These are phyloP conservation scores for Trypanosomatidae sp. DNA, from an alignment of 208 protist species.

Conservation along the genomic window DNA sequence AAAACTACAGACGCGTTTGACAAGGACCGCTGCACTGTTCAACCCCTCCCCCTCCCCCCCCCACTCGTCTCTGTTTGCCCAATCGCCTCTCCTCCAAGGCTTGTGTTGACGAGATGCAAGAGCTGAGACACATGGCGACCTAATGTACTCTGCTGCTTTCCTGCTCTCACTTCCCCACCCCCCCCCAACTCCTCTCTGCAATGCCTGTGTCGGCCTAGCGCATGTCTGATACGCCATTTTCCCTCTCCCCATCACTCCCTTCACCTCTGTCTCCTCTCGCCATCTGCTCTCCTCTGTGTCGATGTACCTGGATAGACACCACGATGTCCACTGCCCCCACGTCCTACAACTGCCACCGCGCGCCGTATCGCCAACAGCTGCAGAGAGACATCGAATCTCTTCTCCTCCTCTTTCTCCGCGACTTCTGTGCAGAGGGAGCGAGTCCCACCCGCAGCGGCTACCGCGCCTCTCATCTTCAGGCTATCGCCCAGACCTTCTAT, in stretches of 20 bases:
- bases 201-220: neutral
- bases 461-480: conserved; percentile 16
- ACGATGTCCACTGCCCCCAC: neutral
- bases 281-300: neutral
- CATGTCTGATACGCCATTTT: neutral
- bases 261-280: neutral
- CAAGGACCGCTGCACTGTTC: neutral
- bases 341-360: neutral
- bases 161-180: too few species aligned
- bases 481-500: conserved; percentile 24
- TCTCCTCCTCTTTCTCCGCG: conserved; percentile 16
- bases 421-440: neutral
- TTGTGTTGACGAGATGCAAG: neutral
- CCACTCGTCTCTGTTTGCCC: neutral
- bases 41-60: neutral
- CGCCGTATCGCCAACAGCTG: conserved; percentile 1
- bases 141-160: neutral
- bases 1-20: neutral
- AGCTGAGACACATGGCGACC: neutral
- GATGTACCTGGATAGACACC: neutral
- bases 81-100: neutral
- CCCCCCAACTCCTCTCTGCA: neutral
- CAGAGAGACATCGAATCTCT: conserved; percentile 15
- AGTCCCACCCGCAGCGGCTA: neutral
- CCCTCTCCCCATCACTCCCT: neutral